Conservation (phyloP, 108 stramenopile genomes). For the Epithemia pelagica region DNA sequence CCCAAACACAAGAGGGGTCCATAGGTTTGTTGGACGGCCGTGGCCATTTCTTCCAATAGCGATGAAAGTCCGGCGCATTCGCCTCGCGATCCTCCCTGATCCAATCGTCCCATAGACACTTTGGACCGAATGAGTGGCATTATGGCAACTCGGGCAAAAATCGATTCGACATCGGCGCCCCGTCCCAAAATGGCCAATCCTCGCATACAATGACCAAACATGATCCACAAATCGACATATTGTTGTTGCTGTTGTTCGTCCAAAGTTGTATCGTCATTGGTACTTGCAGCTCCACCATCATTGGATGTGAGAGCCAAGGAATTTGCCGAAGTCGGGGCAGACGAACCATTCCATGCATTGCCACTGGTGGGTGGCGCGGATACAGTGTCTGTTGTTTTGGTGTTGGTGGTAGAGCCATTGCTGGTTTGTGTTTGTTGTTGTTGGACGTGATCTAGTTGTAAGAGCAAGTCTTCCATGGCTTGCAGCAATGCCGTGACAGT, state of each 20-base stretch:
- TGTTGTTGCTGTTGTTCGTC: constrained; percentile 12
- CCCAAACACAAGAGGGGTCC: constrained; percentile 54
- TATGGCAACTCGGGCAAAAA: constrained; percentile 81
- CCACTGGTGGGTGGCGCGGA: neutral
- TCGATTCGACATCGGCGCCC: constrained; percentile 69
- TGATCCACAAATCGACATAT: constrained; percentile 35
- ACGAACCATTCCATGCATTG: neutral
- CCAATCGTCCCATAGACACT: constrained; percentile 79
- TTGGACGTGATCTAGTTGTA: constrained; percentile 41
- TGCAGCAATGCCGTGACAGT: constrained; percentile 36
- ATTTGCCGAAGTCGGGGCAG: neutral
- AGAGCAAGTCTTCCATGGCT: constrained; percentile 53
- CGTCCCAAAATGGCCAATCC: constrained; percentile 66
- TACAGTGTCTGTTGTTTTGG: neutral
- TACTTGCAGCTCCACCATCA: neutral
- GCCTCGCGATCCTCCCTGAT: constrained; percentile 83
- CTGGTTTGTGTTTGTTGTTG: constrained; percentile 9
- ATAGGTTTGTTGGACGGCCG: constrained; percentile 43
- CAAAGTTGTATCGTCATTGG: constrained; percentile 8
- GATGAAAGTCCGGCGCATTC: constrained; percentile 75
- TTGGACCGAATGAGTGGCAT: constrained; percentile 83
- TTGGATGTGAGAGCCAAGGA: neutral
- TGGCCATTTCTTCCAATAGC: constrained; percentile 67
- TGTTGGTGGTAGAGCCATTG: neutral
- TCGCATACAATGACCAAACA: constrained; percentile 71